Conservation (phyloP, 2,329 filamentous ascomycete species). For the Cladosporium sp. region DNA sequence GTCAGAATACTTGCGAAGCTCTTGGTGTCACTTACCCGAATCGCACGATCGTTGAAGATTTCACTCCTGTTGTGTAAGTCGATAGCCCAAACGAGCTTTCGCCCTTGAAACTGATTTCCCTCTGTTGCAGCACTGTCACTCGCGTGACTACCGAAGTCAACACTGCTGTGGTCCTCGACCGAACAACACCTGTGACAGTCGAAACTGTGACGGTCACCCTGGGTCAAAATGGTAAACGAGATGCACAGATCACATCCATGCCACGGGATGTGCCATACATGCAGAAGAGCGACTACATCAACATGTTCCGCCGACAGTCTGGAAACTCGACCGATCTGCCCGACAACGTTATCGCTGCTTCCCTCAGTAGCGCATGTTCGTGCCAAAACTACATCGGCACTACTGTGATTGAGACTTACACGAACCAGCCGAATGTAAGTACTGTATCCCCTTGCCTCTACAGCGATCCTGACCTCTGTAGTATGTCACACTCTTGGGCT, state of each 20-base stretch:
- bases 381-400: conserved; percentile 24
- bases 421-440: conserved; percentile 22
- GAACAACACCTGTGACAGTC: conserved; percentile 22
- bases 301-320: conserved; percentile 2
- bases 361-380: conserved; percentile 32
- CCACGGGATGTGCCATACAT: conserved; percentile 17
- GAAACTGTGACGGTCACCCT: conserved; percentile 23
- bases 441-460: neutral
- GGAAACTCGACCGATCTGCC: conserved; percentile 5
- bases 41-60: conserved; percentile 22
- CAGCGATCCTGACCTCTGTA: conserved; percentile 11
- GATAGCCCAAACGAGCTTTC: neutral
- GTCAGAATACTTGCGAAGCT: conserved; percentile 23
- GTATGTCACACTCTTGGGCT: conserved; percentile 20
- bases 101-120: neutral
- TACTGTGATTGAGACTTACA: conserved; percentile 27
- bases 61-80: conserved; percentile 29
- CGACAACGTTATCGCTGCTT: conserved; percentile 18
- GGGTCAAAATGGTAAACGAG: conserved; percentile 15
- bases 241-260: conserved; percentile 12
- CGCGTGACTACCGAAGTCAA: conserved; percentile 19
- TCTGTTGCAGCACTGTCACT: conserved; percentile 16
- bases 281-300: conserved; percentile 7
- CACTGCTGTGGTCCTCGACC: conserved; percentile 17
- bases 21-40: conserved; percentile 24